phyloP scores from a whole-genome alignment of 805 yeast species.

The Kluyveromyces nonfermentans region DNA sequence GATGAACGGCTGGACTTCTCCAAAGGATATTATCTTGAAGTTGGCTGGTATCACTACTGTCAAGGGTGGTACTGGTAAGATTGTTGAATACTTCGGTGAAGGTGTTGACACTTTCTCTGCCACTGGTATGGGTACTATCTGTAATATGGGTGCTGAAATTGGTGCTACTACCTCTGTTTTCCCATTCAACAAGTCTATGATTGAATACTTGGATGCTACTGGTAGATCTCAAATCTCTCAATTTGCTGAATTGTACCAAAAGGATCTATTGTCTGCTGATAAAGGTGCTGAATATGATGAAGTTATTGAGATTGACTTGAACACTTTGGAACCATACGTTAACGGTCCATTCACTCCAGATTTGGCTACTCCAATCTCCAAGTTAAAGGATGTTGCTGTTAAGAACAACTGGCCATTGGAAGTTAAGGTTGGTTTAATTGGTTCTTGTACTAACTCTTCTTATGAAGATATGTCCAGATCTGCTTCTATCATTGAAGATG shows the following conservation, averaged over 20 bases:
- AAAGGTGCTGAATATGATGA: slow-evolving; percentile 91
- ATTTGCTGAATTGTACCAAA: slow-evolving; percentile 62
- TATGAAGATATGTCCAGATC: slow-evolving; percentile 98
- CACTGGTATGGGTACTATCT: slow-evolving; percentile 98
- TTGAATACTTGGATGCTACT: slow-evolving; percentile 78
- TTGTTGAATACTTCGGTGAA: slow-evolving; percentile 92
- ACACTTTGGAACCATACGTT: slow-evolving; percentile 86
- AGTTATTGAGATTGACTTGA: slow-evolving; percentile 81
- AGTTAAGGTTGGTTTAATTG: slow-evolving; percentile 91
- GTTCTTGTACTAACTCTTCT: slow-evolving; percentile 97
- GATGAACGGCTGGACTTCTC: slow-evolving; percentile 93
- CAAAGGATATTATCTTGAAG: slow-evolving; percentile 89
- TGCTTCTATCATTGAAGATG: slow-evolving; percentile 85
- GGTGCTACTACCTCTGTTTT: slow-evolving; percentile 97
- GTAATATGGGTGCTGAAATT: slow-evolving; percentile 99
- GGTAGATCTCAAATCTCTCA: slow-evolving; percentile 78
- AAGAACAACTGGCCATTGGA: slow-evolving; percentile 88
- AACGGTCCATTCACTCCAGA: slow-evolving; percentile 99
- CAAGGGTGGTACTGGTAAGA: slow-evolving; percentile 96
- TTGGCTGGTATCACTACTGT: slow-evolving; percentile 92
- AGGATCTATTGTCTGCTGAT: slow-evolving; percentile 72
- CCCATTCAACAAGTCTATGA: slow-evolving; percentile 92
- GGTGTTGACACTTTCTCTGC: slow-evolving; percentile 90
- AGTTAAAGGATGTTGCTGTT: slow-evolving; percentile 74
- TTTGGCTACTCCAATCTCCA: slow-evolving; percentile 88